phyloP scores from a whole-genome alignment of 208 protist species.

The Crithidia bombi region DNA sequence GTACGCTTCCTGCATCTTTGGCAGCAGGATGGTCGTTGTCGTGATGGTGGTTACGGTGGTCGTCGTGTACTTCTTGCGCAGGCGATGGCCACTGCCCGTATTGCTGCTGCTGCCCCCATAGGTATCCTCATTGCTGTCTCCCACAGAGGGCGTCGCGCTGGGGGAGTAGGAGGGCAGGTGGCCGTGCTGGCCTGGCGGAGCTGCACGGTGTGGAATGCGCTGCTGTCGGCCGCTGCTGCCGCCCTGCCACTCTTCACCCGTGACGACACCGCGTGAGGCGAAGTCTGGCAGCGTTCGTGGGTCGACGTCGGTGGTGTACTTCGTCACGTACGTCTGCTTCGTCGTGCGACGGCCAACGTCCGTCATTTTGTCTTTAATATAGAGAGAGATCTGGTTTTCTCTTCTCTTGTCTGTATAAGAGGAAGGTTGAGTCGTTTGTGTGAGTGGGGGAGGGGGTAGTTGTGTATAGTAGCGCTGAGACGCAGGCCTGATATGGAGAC shows the following conservation, averaged over 20 bases:
- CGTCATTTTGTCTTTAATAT: not conserved
- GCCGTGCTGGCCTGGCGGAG: conserved; percentile 20
- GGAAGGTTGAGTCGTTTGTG: too few species aligned
- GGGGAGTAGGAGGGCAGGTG: conserved; percentile 17
- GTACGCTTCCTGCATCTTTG: conserved; percentile 50
- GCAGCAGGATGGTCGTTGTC: conserved; percentile 67
- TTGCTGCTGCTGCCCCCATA: not conserved
- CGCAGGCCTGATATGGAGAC: too few species aligned
- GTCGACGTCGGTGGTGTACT: conserved; percentile 43
- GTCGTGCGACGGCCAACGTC: conserved; percentile 26
- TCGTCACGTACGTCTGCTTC: conserved; percentile 48
- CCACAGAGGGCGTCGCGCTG: conserved; percentile 2
- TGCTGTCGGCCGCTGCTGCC: not conserved
- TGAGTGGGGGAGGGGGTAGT: too few species aligned
- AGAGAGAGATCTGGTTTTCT: not conserved
- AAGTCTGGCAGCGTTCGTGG: conserved; percentile 48
- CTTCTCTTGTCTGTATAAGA: conserved; percentile 1
- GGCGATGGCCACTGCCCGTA: conserved; percentile 30
- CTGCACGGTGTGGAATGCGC: not conserved
- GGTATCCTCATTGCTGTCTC: not conserved
- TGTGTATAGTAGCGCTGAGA: too few species aligned
- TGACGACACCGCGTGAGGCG: conserved; percentile 25
- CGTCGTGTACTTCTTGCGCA: conserved; percentile 70
- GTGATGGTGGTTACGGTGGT: conserved; percentile 79
- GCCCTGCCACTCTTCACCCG: conserved; percentile 1